Evolutionary conservation across 495 filamentous ascomycete species (phyloP).

Genomic region (Cenococcum geophilum): DNA sequence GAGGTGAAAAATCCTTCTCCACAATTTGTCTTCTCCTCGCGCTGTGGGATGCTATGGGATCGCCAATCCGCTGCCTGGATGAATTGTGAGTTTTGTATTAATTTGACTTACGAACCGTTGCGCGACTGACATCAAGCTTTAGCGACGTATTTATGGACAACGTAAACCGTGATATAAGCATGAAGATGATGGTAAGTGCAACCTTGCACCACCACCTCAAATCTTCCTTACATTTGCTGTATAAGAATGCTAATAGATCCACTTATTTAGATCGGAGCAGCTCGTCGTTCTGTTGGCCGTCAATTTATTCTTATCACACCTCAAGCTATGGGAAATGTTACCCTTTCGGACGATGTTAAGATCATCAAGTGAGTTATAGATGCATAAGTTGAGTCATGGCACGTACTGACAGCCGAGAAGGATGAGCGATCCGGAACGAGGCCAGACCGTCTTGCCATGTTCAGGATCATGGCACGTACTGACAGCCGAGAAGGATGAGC

Average conservation of each 20-base stretch:
- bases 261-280: constrained; percentile 62
- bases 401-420: constrained; percentile 18
- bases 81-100: constrained; percentile 61
- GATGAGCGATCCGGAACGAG: constrained; percentile 42
- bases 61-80: constrained; percentile 87
- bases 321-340: constrained; percentile 70
- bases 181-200: constrained; percentile 76
- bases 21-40: constrained; percentile 87
- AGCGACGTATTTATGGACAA: constrained; percentile 98
- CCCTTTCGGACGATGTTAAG: constrained; percentile 66
- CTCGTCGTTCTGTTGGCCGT: constrained; percentile 73
- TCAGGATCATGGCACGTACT: constrained; percentile 3
- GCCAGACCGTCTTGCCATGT: constrained; percentile 39
- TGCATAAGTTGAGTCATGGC: neutral
- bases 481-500: constrained; percentile 31
- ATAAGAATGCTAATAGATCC: constrained; percentile 10
- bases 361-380: constrained; percentile 62
- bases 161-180: constrained; percentile 88
- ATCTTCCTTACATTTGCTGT: constrained; percentile 4
- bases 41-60: constrained; percentile 98
- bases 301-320: constrained; percentile 98
- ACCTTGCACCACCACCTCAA: constrained; percentile 28
- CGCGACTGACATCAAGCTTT: neutral
- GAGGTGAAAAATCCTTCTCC: constrained; percentile 96
- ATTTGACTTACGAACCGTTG: neutral